Evolutionary conservation across 2,329 filamentous ascomycete genomes (phyloP).

Genomic region (Xylariomycetidae sp.): DNA sequence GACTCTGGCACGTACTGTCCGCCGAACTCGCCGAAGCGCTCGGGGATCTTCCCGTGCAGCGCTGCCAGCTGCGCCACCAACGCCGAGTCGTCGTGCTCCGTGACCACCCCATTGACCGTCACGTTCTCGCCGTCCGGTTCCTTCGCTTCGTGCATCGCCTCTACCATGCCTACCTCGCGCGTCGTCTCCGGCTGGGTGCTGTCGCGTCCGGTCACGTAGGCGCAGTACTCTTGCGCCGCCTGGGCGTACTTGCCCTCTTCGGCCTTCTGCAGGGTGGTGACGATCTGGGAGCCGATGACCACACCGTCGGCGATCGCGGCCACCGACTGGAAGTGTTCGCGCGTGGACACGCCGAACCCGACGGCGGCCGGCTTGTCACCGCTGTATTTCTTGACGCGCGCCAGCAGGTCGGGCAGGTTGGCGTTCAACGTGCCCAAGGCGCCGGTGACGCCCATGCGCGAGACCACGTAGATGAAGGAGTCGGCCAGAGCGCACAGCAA

Average conservation of each 20-base stretch:
- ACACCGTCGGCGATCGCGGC: conserved; percentile 84
- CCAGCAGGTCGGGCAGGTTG: conserved; percentile 73
- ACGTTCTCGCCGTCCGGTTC: conserved; percentile 54
- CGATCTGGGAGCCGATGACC: conserved; percentile 93
- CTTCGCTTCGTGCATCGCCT: conserved; percentile 57
- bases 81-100: conserved; percentile 44
- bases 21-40: conserved; percentile 91
- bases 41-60: conserved; percentile 72
- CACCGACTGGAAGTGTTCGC: conserved; percentile 86
- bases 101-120: conserved; percentile 63
- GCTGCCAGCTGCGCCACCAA: conserved; percentile 81
- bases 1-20: conserved; percentile 97
- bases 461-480: conserved; percentile 98
- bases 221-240: conserved; percentile 81
- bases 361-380: conserved; percentile 86
- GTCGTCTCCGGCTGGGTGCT: conserved; percentile 35
- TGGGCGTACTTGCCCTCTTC: conserved; percentile 59
- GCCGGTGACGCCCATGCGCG: conserved; percentile 92
- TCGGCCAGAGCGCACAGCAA: conserved; percentile 94
- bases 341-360: conserved; percentile 92
- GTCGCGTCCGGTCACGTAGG: conserved; percentile 52
- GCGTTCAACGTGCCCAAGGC: conserved; percentile 77
- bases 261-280: conserved; percentile 70
- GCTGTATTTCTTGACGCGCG: conserved; percentile 85
- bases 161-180: conserved; percentile 63